Conservation (phyloP, 148 eudicot genomes). For the Arctostaphylos glauca region DNA sequence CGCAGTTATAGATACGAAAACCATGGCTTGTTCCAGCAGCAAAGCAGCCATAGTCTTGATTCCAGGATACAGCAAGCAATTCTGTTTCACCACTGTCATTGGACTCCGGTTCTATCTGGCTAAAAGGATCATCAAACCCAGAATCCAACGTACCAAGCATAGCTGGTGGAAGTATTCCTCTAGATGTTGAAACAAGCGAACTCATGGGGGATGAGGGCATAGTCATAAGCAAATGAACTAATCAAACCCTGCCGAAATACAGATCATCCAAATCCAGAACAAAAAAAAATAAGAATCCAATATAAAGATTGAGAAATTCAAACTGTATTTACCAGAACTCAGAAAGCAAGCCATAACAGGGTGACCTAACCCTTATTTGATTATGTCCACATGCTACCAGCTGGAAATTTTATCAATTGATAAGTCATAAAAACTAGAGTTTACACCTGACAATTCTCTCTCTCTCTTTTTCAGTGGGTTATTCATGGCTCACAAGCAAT, state of each 20-base stretch:
- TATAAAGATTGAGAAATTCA: not conserved
- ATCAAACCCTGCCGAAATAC: constrained; percentile 24
- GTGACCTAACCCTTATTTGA: not conserved
- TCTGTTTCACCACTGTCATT: constrained; percentile 60
- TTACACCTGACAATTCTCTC: not conserved
- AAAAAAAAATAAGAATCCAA: not conserved
- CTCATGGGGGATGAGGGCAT: constrained; percentile 42
- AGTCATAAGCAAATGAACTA: constrained; percentile 22
- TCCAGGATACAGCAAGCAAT: constrained; percentile 77
- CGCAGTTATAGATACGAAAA: constrained; percentile 87
- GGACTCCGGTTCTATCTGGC: constrained; percentile 36
- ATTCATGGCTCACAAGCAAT: not conserved
- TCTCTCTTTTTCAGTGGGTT: not conserved
- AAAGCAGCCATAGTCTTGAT: constrained; percentile 93
- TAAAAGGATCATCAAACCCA: constrained; percentile 39
- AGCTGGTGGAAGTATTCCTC: constrained; percentile 41
- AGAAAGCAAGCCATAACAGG: not conserved
- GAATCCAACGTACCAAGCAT: constrained; percentile 48
- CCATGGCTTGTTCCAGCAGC: constrained; percentile 89
- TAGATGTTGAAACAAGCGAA: constrained; percentile 54
- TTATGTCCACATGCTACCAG: not conserved
- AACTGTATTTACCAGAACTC: not conserved
- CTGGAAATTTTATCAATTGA: not conserved
- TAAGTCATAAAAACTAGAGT: not conserved
- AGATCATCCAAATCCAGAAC: not conserved